Evolutionary conservation across 2,329 filamentous ascomycete species (phyloP).

Genomic region (Microascus cirrosus): DNA sequence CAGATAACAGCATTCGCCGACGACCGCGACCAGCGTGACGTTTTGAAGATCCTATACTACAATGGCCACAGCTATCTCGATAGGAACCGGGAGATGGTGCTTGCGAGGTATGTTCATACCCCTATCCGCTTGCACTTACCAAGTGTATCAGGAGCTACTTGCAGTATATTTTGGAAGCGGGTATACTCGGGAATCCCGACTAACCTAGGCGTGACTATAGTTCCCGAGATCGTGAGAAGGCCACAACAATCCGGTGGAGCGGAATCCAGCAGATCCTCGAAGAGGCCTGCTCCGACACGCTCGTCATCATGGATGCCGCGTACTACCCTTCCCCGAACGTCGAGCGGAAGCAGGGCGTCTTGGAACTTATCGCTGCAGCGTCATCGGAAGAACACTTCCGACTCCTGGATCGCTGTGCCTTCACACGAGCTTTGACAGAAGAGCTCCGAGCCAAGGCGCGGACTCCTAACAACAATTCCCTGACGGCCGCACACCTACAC

Average conservation of each 20-base stretch:
- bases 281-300: conserved; percentile 41
- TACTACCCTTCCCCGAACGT: conserved; percentile 45
- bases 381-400: conserved; percentile 39
- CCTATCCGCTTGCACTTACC: neutral
- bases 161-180: neutral
- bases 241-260: conserved; percentile 41
- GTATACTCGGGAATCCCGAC: neutral
- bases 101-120: conserved; percentile 36
- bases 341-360: conserved; percentile 37
- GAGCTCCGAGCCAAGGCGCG: conserved; percentile 37
- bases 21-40: conserved; percentile 40
- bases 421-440: conserved; percentile 38
- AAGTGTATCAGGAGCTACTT: neutral
- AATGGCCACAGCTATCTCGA: conserved; percentile 43
- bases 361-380: conserved; percentile 46
- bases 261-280: conserved; percentile 45
- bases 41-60: conserved; percentile 49
- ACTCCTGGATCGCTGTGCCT: conserved; percentile 36
- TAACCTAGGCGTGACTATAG: conserved; percentile 18
- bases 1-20: conserved; percentile 41
- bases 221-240: conserved; percentile 31
- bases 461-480: conserved; percentile 21
- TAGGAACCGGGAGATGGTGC: conserved; percentile 43
- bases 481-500: conserved; percentile 43
- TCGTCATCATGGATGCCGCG: conserved; percentile 47